Evolutionary conservation across 2,329 filamentous ascomycete genomes (phyloP).

Genomic region (Epichloe typhina): DNA sequence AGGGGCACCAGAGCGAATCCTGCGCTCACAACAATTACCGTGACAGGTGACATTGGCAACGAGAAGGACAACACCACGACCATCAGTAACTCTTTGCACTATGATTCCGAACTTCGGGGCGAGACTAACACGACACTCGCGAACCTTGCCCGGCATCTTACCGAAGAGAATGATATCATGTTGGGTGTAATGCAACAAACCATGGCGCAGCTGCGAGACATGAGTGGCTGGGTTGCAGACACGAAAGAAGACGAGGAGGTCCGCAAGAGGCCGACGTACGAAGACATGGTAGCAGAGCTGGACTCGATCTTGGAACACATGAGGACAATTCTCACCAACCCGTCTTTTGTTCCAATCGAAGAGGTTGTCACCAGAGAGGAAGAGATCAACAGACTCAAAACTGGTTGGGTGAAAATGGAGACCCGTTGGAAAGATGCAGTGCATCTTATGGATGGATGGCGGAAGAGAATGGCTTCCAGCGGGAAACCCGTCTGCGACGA

Average conservation of each 20-base stretch:
- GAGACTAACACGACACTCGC: constrained; percentile 91
- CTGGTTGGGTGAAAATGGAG: constrained; percentile 92
- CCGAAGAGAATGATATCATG: constrained; percentile 82
- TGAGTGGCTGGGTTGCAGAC: constrained; percentile 43
- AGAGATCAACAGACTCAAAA: constrained; percentile 70
- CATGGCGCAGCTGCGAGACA: constrained; percentile 55
- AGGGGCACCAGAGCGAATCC: constrained; percentile 42
- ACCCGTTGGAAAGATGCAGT: constrained; percentile 80
- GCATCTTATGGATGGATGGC: constrained; percentile 83
- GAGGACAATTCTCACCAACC: constrained; percentile 76
- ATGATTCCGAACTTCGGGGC: constrained; percentile 58
- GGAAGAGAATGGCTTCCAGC: constrained; percentile 61
- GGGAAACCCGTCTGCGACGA: constrained; percentile 58
- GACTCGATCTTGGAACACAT: constrained; percentile 69
- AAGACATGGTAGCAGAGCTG: constrained; percentile 64
- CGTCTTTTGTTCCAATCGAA: constrained; percentile 89
- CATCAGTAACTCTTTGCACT: constrained; percentile 12
- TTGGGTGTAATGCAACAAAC: constrained; percentile 60
- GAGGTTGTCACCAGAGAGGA: constrained; percentile 88
- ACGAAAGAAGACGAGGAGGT: constrained; percentile 19
- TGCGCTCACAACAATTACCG: constrained; percentile 41
- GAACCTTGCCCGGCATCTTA: constrained; percentile 66
- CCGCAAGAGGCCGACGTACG: constrained; percentile 26
- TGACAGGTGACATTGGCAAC: constrained; percentile 41
- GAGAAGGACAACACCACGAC: constrained; percentile 25